Percentiles rank a stretch among this genome's conserved stretches.
Evolutionary conservation across 169 alveolate species (phyloP).

Genomic region (Theileria equi): DNA sequence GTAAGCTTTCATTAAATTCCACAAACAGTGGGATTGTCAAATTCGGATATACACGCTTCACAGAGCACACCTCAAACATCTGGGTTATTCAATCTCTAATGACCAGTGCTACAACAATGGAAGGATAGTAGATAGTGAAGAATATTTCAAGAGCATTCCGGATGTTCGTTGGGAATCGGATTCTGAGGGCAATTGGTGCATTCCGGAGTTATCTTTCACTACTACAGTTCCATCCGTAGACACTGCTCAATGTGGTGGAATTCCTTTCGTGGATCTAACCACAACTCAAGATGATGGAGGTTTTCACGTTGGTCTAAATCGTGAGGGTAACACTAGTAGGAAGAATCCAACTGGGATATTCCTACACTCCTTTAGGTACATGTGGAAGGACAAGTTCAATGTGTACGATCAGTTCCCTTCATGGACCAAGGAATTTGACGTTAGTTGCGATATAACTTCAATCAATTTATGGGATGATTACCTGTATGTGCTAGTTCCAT

Average conservation of each 20-base stretch:
- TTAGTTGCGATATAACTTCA: not conserved
- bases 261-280: too few relatives aligned
- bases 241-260: too few relatives aligned
- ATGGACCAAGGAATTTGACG: slow-evolving; percentile 46
- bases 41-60: not conserved
- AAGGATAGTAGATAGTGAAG: slow-evolving; percentile 42
- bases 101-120: slow-evolving; percentile 66
- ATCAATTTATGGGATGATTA: not conserved
- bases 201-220: slow-evolving; percentile 13
- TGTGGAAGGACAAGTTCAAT: slow-evolving; percentile 54
- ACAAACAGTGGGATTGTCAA: not conserved
- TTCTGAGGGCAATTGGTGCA: slow-evolving; percentile 33
- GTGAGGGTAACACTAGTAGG: not conserved
- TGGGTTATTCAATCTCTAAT: slow-evolving; percentile 90
- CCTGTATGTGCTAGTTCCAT: not conserved
- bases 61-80: slow-evolving; percentile 89
- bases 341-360: slow-evolving; percentile 71
- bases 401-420: slow-evolving; percentile 33
- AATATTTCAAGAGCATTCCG: slow-evolving; percentile 51
- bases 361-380: slow-evolving; percentile 70
- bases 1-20: not conserved
- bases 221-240: not conserved
- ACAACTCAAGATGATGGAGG: not conserved
- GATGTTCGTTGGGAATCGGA: slow-evolving; percentile 50
- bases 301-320: slow-evolving; percentile 18